Conservation (phyloP, 805 yeast species). For the Komagataella phaffii region DNA sequence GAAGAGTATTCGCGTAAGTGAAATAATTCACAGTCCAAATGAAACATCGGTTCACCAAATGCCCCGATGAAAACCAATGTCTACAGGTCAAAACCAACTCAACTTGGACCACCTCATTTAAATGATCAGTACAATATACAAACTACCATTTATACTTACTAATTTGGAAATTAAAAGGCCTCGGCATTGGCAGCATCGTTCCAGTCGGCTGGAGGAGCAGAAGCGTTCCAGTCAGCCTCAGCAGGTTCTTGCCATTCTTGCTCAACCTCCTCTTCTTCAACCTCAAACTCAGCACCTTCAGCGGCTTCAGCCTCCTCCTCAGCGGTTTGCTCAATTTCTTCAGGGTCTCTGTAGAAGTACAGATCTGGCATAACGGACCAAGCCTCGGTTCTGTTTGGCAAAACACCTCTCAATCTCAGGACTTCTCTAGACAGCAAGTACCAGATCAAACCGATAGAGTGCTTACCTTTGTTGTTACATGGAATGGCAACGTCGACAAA, state of each 20-base stretch:
- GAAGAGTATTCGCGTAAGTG: background rate
- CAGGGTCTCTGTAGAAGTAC: constrained; percentile 99
- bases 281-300: constrained; percentile 48
- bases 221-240: constrained; percentile 63
- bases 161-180: constrained; percentile 5
- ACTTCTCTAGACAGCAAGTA: constrained; percentile 99
- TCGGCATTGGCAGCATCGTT: constrained; percentile 50
- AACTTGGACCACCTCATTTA: background rate
- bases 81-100: background rate
- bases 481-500: constrained; percentile 99
- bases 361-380: constrained; percentile 99
- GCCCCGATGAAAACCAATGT: background rate
- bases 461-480: constrained; percentile 99
- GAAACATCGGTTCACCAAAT: background rate
- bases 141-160: background rate
- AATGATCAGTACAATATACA: background rate
- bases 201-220: constrained; percentile 30
- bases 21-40: background rate
- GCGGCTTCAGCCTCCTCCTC: constrained; percentile 56
- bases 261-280: constrained; percentile 57
- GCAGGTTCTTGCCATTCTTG: constrained; percentile 32
- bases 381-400: constrained; percentile 90
- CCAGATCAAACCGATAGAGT: constrained; percentile 99
- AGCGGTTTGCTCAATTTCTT: constrained; percentile 70
- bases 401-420: constrained; percentile 94